A percentile compares a stretch with the other conserved stretches of the same genome.
phyloP scores from a whole-genome alignment of 805 yeast species.

The Pichia californica region DNA sequence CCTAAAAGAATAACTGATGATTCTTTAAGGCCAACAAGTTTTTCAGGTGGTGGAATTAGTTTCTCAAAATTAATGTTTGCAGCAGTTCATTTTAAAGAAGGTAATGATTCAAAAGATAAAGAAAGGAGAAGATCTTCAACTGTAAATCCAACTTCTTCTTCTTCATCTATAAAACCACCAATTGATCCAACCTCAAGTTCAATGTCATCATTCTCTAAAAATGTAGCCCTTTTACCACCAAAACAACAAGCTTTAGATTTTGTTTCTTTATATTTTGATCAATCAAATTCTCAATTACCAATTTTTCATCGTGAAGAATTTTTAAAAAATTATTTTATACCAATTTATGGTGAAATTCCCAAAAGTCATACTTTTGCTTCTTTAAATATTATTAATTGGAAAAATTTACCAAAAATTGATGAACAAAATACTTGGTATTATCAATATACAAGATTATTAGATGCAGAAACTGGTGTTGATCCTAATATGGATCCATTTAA shows the following conservation, averaged over 20 bases:
- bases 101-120: neutral
- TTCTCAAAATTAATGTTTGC: conserved; percentile 74
- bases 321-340: conserved; percentile 58
- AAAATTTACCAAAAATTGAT: conserved; percentile 20
- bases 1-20: conserved; percentile 17
- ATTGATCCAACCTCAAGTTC: conserved; percentile 10
- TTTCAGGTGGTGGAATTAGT: conserved; percentile 54
- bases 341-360: conserved; percentile 69
- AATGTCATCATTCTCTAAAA: conserved; percentile 6
- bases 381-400: conserved; percentile 41
- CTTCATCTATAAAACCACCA: neutral
- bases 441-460: conserved; percentile 34
- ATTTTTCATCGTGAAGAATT: conserved; percentile 77
- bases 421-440: conserved; percentile 43
- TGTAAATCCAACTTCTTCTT: neutral
- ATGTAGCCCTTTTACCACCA: conserved; percentile 55
- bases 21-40: conserved; percentile 29
- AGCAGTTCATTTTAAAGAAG: conserved; percentile 57
- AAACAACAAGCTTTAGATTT: conserved; percentile 64
- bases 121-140: conserved; percentile 2
- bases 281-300: conserved; percentile 79
- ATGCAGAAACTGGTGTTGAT: conserved; percentile 19
- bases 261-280: conserved; percentile 62
- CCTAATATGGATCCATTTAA: conserved; percentile 27
- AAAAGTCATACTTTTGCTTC: conserved; percentile 51